Conservation (phyloP, 306 rosid species). For the Malus sylvestris region DNA sequence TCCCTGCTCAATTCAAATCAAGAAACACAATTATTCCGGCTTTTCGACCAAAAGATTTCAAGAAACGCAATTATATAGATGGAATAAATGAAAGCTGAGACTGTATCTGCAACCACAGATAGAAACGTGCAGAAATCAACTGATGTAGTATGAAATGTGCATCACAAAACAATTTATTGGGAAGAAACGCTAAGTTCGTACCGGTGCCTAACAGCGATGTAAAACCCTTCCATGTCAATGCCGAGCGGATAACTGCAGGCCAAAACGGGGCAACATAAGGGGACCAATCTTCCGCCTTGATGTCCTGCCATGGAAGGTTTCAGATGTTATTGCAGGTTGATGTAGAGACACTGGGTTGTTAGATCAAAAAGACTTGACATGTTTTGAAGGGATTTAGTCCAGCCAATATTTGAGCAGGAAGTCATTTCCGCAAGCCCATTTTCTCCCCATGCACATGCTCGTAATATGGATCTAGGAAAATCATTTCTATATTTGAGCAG, state of each 20-base stretch:
- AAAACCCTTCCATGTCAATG: conserved; percentile 76
- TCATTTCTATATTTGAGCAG: background rate
- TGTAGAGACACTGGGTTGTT: background rate
- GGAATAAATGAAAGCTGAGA: background rate
- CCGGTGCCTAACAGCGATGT: conserved; percentile 60
- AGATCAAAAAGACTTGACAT: background rate
- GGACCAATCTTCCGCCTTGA: conserved; percentile 82
- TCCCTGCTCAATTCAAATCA: conserved; percentile 32
- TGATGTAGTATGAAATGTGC: background rate
- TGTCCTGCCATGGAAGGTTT: conserved; percentile 40
- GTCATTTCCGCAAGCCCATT: background rate
- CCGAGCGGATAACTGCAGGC: conserved; percentile 90
- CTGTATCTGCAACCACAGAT: background rate
- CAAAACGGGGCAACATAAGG: conserved; percentile 78
- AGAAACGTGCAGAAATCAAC: background rate
- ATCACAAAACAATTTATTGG: background rate
- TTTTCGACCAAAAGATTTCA: background rate
- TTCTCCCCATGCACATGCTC: background rate
- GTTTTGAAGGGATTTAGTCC: background rate
- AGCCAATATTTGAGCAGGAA: background rate
- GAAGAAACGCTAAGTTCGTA: conserved; percentile 9
- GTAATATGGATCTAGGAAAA: background rate
- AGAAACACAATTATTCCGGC: background rate
- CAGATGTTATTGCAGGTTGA: background rate
- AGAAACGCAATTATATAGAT: background rate